These are phyloP conservation scores for Komagataea norvegica DNA, from an alignment of 1,139 yeast genomes.

Conservation along the genomic window DNA sequence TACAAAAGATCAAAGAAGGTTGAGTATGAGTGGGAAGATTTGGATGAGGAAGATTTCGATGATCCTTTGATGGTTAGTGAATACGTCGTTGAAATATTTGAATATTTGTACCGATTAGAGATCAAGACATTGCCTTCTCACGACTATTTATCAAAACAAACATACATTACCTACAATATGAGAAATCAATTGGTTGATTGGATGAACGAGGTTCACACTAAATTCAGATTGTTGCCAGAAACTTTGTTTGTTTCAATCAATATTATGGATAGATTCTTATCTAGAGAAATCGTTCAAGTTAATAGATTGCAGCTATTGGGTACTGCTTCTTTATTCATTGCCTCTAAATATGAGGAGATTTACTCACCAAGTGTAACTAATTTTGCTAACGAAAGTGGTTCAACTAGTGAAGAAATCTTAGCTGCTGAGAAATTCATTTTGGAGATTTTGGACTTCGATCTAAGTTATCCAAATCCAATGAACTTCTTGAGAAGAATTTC, in stretches of 20 bases:
- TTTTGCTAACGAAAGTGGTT: conserved; percentile 85
- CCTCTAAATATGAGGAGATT: conserved; percentile 94
- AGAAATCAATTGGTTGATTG: conserved; percentile 90
- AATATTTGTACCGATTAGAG: conserved; percentile 72
- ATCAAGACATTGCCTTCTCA: conserved; percentile 73
- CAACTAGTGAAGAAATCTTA: conserved; percentile 80
- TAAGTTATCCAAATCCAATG: conserved; percentile 92
- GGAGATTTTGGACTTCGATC: conserved; percentile 69
- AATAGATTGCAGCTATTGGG: conserved; percentile 87
- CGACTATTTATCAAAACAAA: conserved; percentile 68
- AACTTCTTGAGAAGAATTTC: conserved; percentile 88
- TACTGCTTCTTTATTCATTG: conserved; percentile 83
- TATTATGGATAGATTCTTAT: conserved; percentile 86
- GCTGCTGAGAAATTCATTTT: conserved; percentile 83
- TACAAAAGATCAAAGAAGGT: conserved; percentile 24
- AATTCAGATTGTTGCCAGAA: conserved; percentile 85
- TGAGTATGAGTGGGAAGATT: conserved; percentile 74
- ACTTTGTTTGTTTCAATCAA: conserved; percentile 85
- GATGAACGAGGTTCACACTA: conserved; percentile 88
- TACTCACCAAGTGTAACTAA: conserved; percentile 84
- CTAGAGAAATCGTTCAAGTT: conserved; percentile 72
- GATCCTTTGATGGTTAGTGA: conserved; percentile 97
- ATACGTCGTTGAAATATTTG: conserved; percentile 83
- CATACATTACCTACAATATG: conserved; percentile 75
- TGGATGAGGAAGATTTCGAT: conserved; percentile 84